Evolutionary conservation across 768 basidiomycete genomes (phyloP), one percentile per base, ranked within the genome.

Genomic region (Kwoniella europaea): DNA sequence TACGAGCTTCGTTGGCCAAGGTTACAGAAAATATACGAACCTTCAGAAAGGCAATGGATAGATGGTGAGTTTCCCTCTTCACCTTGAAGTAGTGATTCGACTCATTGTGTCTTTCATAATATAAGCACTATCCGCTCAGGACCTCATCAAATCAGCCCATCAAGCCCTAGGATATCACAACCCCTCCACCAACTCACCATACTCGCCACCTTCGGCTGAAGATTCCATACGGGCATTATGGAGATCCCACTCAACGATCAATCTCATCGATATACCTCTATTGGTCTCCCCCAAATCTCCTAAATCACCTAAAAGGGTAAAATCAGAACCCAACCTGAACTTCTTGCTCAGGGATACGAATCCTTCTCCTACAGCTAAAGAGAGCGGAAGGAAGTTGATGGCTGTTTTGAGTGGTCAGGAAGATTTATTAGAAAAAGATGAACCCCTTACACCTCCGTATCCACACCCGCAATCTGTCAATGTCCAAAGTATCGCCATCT

Each of bases 1-100:
- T 94, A 94, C 79, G 92, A 92, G 73, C 85, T 94, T 4, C 90
- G 94, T 22, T 95, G 91, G 80, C 92, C 94, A 0, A 86, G 94
- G 60, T 86, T 95, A 41, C 87, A 87, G 43, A 94, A 94, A 79
- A 83, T 90, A 1, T 88, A 88, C 80, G 88, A 90, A 7, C 76
- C 84, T 0, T 82, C 79, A 24, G 91, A 93, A 69, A 88, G 93
- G 18, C 79, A 84, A n/a, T 92, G 91, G 90, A 84, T 79, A 43
- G 88, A 90, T 43, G 84, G 84, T 84, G 60, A 65, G 77, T 70
- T 18, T 42, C 12, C 68, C 15, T 20, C 3, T 22, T 18, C 10
- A 20, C 24, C 57, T 58, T 35, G 35, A 35, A 35, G 35, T 35
- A 35, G 35, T 35, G 35, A 35, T 35, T 35, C 35, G 7, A 35